Conservation (phyloP, 352 stramenopile genomes). For the Pythium diclinum region DNA sequence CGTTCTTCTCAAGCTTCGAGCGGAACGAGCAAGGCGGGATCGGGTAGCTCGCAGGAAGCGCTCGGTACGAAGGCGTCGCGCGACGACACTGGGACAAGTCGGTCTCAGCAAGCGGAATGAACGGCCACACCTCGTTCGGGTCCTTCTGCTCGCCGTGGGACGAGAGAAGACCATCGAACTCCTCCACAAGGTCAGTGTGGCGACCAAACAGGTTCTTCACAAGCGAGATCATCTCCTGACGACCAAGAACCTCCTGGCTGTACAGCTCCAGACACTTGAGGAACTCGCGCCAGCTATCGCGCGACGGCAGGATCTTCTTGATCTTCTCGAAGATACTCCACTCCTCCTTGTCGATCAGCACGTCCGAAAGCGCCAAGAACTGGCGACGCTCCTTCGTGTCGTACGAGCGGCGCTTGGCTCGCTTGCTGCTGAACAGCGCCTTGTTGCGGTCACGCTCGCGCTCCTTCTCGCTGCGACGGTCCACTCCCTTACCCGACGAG, state of each 20-base stretch:
- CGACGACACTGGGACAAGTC: slow-evolving; percentile 88
- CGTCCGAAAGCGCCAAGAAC: slow-evolving; percentile 68
- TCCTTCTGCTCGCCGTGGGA: slow-evolving; percentile 79
- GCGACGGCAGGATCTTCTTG: slow-evolving; percentile 90
- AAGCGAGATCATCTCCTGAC: slow-evolving; percentile 85
- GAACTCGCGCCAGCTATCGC: slow-evolving; percentile 96
- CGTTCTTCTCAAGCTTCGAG: slow-evolving; percentile 86
- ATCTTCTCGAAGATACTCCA: slow-evolving; percentile 95
- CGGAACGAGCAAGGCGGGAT: slow-evolving; percentile 95
- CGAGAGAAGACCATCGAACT: slow-evolving; percentile 71
- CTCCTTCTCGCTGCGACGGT: slow-evolving; percentile 73
- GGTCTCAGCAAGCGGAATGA: slow-evolving; percentile 90
- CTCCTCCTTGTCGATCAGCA: slow-evolving; percentile 83
- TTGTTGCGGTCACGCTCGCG: slow-evolving; percentile 76
- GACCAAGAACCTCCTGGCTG: slow-evolving; percentile 95
- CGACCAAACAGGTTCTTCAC: slow-evolving; percentile 87
- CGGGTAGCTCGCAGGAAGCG: slow-evolving; percentile 96
- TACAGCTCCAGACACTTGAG: slow-evolving; percentile 98
- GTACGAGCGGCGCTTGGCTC: slow-evolving; percentile 58
- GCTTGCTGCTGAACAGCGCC: slow-evolving; percentile 67
- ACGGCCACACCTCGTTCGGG: slow-evolving; percentile 88
- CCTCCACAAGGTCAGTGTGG: slow-evolving; percentile 78
- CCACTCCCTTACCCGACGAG: slow-evolving; percentile 45
- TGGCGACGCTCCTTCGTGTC: slow-evolving; percentile 75
- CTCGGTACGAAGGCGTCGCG: slow-evolving; percentile 96